phyloP scores from a whole-genome alignment of 179 eudicot species.

The Gypsophila paniculata region DNA sequence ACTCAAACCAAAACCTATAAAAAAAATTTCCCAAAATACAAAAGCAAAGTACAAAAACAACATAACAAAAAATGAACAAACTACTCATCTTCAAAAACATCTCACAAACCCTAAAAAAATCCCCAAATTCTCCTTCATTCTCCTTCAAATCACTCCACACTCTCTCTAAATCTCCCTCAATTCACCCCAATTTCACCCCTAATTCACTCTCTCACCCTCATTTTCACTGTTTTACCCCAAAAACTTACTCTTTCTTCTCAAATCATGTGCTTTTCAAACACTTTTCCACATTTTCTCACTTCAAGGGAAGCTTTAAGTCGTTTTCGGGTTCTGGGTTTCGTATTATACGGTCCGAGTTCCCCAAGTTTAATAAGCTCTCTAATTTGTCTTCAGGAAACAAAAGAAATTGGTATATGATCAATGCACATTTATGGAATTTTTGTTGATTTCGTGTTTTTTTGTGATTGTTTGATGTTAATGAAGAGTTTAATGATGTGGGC shows the following conservation, averaged over 20 bases:
- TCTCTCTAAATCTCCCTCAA: conserved; percentile 22
- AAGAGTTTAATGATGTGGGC: conserved; percentile 1
- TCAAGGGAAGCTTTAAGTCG: conserved; percentile 27
- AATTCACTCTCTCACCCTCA: conserved; percentile 21
- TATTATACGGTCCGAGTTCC: conserved; percentile 17
- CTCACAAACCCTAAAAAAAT: conserved; percentile 31
- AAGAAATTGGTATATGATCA: conserved; percentile 34
- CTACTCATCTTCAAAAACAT: conserved; percentile 31
- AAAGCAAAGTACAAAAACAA: no score
- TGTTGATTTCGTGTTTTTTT: background rate
- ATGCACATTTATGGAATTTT: background rate
- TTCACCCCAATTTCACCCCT: conserved; percentile 16
- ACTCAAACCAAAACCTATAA: background rate
- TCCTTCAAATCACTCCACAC: conserved; percentile 19
- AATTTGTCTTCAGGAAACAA: conserved; percentile 22
- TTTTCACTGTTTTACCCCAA: conserved; percentile 14
- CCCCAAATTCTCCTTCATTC: background rate
- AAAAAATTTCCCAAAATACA: background rate
- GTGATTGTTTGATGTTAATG: no score
- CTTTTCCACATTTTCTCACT: conserved; percentile 26
- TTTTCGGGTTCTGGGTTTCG: conserved; percentile 23
- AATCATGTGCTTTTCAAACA: conserved; percentile 30
- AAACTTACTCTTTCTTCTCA: conserved; percentile 30
- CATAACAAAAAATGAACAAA: conserved; percentile 38
- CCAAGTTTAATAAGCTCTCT: conserved; percentile 21